These are phyloP conservation scores for Kodamaea ohmeri DNA, from an alignment of 1,139 yeast genomes.

Conservation along the genomic window DNA sequence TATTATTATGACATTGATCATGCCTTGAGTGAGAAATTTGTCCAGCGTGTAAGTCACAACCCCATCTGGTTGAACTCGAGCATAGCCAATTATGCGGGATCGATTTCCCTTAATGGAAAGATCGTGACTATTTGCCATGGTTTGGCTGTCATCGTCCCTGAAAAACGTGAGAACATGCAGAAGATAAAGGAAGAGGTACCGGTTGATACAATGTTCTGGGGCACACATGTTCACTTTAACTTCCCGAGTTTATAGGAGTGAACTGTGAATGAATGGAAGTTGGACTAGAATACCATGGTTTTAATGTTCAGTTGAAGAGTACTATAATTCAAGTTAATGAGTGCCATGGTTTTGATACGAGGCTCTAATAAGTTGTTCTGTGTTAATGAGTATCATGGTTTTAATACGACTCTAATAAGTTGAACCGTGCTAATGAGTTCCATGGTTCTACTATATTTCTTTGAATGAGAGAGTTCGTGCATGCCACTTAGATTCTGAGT, in stretches of 20 bases:
- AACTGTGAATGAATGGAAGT: background rate
- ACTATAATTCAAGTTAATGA: no score
- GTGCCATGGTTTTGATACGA: no score
- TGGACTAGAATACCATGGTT: no score
- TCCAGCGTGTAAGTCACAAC: constrained; percentile 23
- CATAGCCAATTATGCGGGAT: constrained; percentile 33
- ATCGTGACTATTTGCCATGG: constrained; percentile 42
- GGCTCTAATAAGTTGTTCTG: no score
- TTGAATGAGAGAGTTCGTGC: no score
- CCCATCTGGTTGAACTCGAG: constrained; percentile 32
- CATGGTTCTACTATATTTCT: no score
- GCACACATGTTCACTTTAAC: constrained; percentile 37
- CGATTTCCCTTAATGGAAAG: constrained; percentile 35
- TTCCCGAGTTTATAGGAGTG: constrained; percentile 30
- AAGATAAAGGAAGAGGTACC: constrained; percentile 23
- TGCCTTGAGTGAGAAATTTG: constrained; percentile 21
- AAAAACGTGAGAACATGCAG: constrained; percentile 27
- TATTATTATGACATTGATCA: constrained; percentile 35
- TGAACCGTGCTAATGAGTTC: no score
- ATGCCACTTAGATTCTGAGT: no score
- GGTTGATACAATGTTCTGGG: constrained; percentile 28
- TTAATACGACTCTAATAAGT: no score
- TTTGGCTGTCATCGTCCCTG: constrained; percentile 31
- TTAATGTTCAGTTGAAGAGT: no score
- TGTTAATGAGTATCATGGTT: no score